Base-by-base conservation (phyloP, 2,329 filamentous ascomycete genomes). In the Aspergillus intermedius region DNA sequence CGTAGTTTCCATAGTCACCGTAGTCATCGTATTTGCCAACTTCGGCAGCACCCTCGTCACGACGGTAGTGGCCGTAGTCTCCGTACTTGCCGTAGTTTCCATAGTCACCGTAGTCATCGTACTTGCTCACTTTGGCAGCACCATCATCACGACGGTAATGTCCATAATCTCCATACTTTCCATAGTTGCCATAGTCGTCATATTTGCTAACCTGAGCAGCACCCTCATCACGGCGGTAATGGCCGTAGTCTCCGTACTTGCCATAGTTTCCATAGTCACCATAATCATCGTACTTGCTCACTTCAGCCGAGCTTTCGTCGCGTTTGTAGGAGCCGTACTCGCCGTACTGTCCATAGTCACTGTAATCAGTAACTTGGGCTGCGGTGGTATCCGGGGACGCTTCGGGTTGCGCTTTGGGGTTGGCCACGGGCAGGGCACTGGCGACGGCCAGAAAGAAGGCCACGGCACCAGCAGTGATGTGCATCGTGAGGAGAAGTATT, bases 211-310 rank as follows among this genome's bases (percentile, higher is more conserved):
- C 17, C 21, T 49, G 28, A 28, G n/a, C 34, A 4, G 37, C 34
- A 2, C 37, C 40, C 5, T 44, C 47, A 17, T 34, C 47, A 42
- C 48, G 32, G 22, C 46, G 45, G 42, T 51, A 52, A n/a, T 47
- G 21, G 22, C 50, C 50, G 37, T 56, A 57, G 5, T 49, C 35
- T 3, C 46, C 45, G 32, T 58, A 55, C 30, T 55, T 35, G 17
- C 17, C 17, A 19, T 19, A 19, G 17, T 19, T 19, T 19, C 50
- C 47, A 30, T 61, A 56, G 48, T 53, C 44, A 10, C 49, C 53
- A 21, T 54, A 58, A 40, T 40, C 25, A 34, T 37, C 25, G 9
- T 30, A 30, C 10, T 30, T 30, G 25, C 25, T 30, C 10, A 30
- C 25, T 13, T 17, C 35, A 3, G 19, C 23, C 10, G 49, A 46